Percentiles rank a stretch among this genome's conserved stretches.
These are phyloP conservation scores for Saxophila tyrrhenica DNA, from an alignment of 495 filamentous ascomycete genomes.

Conservation along the genomic window DNA sequence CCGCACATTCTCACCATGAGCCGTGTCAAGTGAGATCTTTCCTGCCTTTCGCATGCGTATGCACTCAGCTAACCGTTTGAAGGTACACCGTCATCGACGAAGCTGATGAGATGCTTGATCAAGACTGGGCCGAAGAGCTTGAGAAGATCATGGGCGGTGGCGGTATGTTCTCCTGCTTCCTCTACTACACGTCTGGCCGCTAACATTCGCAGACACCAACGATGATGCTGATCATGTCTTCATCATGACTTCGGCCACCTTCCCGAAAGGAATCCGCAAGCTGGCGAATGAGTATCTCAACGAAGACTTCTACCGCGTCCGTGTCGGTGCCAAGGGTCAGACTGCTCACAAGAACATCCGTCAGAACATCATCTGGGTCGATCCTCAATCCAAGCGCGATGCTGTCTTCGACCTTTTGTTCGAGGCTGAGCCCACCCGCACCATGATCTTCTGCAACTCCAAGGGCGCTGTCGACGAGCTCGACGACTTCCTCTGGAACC, in stretches of 20 bases:
- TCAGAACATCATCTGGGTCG: conserved; percentile 58
- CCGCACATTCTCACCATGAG: conserved; percentile 54
- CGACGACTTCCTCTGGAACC: conserved; percentile 79
- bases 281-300: conserved; percentile 65
- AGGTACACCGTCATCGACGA: conserved; percentile 86
- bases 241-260: conserved; percentile 93
- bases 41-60: conserved; percentile 4
- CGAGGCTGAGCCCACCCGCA: conserved; percentile 58
- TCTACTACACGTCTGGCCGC: too few species aligned
- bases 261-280: conserved; percentile 62
- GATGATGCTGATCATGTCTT: conserved; percentile 72
- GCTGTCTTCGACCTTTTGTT: conserved; percentile 63
- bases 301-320: conserved; percentile 60
- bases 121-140: conserved; percentile 64
- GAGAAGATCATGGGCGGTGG: conserved; percentile 62
- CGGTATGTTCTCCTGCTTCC: conserved; percentile 38
- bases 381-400: conserved; percentile 50
- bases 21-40: conserved; percentile 50
- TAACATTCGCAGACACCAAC: conserved; percentile 49
- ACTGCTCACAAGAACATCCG: conserved; percentile 60
- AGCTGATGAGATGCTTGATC: conserved; percentile 77
- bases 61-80: conserved; percentile 1
- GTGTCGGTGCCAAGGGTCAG: conserved; percentile 73
- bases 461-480: conserved; percentile 64
- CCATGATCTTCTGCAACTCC: conserved; percentile 81